Evolutionary conservation across 371 early-diverging fungal genomes (phyloP), one percentile per base, ranked within the genome.

Genomic region (Rhizomucor pusillus): DNA sequence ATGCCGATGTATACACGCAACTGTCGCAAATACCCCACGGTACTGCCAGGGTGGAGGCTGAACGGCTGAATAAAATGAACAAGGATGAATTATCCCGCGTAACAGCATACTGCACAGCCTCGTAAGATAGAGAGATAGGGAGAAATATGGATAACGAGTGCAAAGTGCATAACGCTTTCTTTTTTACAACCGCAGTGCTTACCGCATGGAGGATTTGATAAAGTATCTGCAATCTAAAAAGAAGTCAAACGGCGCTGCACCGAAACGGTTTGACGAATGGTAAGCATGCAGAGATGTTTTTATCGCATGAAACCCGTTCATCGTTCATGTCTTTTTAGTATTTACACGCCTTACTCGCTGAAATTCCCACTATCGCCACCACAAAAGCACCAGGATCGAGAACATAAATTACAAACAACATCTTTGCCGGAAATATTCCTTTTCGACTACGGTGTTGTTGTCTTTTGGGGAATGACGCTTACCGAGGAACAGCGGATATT

Each of bases 401-500:
- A 73, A 56, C 6, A 18, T 24, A 36, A 45, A 18, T 43, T 39
- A 11, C 16, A 43, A 59, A 20, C 29, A 11, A 40, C 48, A 10
- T 52, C 40, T n/a, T 63, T 47, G 77, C 71, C 82, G 24, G 90
- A 91, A 62, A 75, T 91, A 48, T 91, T 91, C 54, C 70, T 90
- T 45, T 97, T 95, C 63, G 95, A 95, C 63, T 95, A 95, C 59
- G 95, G 98, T 34, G 96, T 95, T 2, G 86, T 92, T 9, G 97
- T 97, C 1, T 86, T 95, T 61, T 98, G 99, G 99, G 95, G 94
- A 18, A 85, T 98, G 79, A 84, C 88, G 3, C 80, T 89, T 47
- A 71, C 75, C 36, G 94, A 97, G 59, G 99, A 97, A 62, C 69
- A 77, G 23, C 72, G 75, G 59, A 74, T 95, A 51, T 59, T 97